phyloP scores from a whole-genome alignment of 257 asterid species.

The Ajuga chamaepitys region DNA sequence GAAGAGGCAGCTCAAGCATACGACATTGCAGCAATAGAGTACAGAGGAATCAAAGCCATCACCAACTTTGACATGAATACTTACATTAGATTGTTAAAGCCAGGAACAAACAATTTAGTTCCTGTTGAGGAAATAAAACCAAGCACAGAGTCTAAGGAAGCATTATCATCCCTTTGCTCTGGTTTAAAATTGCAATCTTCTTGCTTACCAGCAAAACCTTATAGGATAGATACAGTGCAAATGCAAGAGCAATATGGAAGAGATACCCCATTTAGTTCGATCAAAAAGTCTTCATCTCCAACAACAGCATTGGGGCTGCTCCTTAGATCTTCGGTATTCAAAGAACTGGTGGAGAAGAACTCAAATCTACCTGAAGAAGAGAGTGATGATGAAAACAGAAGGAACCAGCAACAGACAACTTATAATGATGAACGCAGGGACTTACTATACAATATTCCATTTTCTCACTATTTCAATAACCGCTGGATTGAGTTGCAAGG shows the following conservation, averaged over 20 bases:
- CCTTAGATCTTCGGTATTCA: constrained; percentile 29
- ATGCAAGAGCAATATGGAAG: constrained; percentile 23
- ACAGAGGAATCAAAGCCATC: constrained; percentile 43
- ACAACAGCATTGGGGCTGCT: constrained; percentile 32
- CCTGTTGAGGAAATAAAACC: constrained; percentile 16
- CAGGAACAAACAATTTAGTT: constrained; percentile 15
- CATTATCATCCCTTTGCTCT: background rate
- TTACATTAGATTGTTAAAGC: constrained; percentile 42
- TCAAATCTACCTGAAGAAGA: constrained; percentile 21
- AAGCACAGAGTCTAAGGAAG: background rate
- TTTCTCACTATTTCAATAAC: constrained; percentile 4
- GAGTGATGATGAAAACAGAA: constrained; percentile 11
- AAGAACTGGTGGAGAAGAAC: constrained; percentile 38
- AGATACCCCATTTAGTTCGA: constrained; percentile 11
- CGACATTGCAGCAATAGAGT: constrained; percentile 45
- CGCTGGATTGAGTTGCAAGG: constrained; percentile 34
- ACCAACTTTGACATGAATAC: constrained; percentile 44
- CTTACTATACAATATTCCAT: constrained; percentile 13
- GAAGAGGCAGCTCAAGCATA: constrained; percentile 59
- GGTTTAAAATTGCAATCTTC: constrained; percentile 8
- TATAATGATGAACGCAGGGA: background rate
- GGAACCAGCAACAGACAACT: constrained; percentile 5
- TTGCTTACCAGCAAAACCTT: constrained; percentile 23
- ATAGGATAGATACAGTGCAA: constrained; percentile 10
- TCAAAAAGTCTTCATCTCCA: constrained; percentile 21